Evolutionary conservation across 139 green algal genomes (phyloP).

Genomic region (Deuterostichococcus epilithicus): DNA sequence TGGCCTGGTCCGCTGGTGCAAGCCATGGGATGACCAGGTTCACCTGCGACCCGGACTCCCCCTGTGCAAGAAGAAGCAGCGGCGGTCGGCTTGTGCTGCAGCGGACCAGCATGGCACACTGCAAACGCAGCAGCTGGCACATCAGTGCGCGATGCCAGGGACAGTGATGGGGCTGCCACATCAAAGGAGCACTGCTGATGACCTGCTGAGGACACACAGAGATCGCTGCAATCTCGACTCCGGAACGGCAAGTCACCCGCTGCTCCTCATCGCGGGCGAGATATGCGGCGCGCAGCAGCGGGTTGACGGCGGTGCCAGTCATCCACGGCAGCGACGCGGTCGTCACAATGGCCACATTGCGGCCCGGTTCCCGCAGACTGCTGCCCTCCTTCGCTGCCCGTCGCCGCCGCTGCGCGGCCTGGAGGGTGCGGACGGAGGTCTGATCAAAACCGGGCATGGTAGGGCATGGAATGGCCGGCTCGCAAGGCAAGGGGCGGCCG

Average conservation of each 20-base stretch:
- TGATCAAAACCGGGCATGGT: neutral
- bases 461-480: neutral
- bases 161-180: neutral
- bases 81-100: neutral
- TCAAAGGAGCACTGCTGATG: neutral
- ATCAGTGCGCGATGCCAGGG: neutral
- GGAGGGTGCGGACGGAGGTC: neutral
- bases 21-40: slow-evolving; percentile 92
- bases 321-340: slow-evolving; percentile 97
- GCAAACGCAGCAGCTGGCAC: neutral
- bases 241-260: slow-evolving; percentile 29
- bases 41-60: slow-evolving; percentile 35
- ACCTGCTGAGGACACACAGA: neutral
- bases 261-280: slow-evolving; percentile 63
- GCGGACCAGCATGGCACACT: neutral
- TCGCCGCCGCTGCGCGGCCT: neutral
- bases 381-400: neutral
- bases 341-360: slow-evolving; percentile 93
- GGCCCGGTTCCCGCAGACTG: slow-evolving; percentile 67
- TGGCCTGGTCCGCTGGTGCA: slow-evolving; percentile 77
- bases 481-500: neutral
- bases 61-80: no score
- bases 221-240: neutral
- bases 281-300: slow-evolving; percentile 94
- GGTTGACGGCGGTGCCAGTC: slow-evolving; percentile 97